Percentiles rank a stretch among this genome's conserved stretches.
phyloP scores from a whole-genome alignment of 2,329 filamentous ascomycete genomes.

The Monosporascus sp. region DNA sequence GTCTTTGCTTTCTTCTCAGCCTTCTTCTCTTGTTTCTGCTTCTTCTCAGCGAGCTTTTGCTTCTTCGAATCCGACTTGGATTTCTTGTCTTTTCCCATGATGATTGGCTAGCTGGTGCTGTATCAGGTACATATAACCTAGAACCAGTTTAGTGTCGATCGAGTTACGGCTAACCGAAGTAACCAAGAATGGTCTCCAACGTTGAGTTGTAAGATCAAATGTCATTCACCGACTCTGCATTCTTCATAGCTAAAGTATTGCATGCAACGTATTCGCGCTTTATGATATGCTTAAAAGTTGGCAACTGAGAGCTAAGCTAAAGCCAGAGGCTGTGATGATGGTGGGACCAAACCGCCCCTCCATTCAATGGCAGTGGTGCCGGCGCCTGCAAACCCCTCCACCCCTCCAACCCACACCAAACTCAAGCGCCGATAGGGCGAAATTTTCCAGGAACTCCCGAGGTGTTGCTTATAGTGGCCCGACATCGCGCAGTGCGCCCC shows the following conservation, averaged over 20 bases:
- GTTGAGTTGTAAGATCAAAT: no score
- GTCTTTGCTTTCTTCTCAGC: constrained; percentile 77
- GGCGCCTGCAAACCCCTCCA: background rate
- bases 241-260: no score
- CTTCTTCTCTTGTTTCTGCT: constrained; percentile 80
- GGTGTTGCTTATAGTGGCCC: background rate
- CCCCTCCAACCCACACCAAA: background rate
- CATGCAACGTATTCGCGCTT: no score
- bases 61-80: constrained; percentile 37
- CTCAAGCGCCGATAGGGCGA: background rate
- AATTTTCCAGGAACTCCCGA: background rate
- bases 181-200: no score
- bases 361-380: background rate
- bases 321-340: no score
- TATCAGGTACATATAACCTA: background rate
- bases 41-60: constrained; percentile 54
- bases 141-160: background rate
- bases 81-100: constrained; percentile 44
- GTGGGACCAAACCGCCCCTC: background rate
- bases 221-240: no score
- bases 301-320: no score
- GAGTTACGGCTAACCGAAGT: background rate
- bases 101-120: background rate
- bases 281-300: no score
- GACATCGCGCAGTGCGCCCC: background rate